These are phyloP conservation scores for Aureobasidium sp. DNA, from an alignment of 2,329 filamentous ascomycete species.

Conservation along the genomic window DNA sequence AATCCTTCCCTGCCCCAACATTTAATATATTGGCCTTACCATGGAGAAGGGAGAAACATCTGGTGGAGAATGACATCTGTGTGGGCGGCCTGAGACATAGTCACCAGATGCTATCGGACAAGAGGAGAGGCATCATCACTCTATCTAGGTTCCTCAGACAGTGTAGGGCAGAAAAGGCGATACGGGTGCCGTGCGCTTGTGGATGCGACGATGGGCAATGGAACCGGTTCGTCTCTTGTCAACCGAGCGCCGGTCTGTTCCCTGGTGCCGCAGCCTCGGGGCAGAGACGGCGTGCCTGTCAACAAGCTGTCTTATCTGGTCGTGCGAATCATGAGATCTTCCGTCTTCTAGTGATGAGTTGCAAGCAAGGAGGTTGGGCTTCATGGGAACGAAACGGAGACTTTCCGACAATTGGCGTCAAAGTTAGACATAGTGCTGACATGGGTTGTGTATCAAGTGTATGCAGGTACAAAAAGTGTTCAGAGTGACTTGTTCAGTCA, in stretches of 20 bases:
- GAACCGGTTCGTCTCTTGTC: neutral
- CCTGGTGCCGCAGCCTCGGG: neutral
- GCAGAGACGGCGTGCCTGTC: constrained; percentile 6
- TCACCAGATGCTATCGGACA: neutral
- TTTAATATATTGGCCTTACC: neutral
- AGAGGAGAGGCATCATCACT: neutral
- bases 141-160: neutral
- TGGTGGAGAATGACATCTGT: neutral
- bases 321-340: constrained; percentile 4
- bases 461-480: neutral
- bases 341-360: neutral
- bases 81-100: neutral
- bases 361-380: neutral
- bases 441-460: neutral
- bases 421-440: constrained; percentile 1
- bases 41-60: neutral
- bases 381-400: neutral
- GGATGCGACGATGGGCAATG: neutral
- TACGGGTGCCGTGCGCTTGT: neutral
- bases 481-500: neutral
- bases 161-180: neutral
- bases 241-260: neutral
- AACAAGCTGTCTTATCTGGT: neutral
- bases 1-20: neutral
- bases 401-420: neutral